Base-by-base conservation (phyloP, 805 yeast genomes). In the Sporopachydermia lactativora region DNA sequence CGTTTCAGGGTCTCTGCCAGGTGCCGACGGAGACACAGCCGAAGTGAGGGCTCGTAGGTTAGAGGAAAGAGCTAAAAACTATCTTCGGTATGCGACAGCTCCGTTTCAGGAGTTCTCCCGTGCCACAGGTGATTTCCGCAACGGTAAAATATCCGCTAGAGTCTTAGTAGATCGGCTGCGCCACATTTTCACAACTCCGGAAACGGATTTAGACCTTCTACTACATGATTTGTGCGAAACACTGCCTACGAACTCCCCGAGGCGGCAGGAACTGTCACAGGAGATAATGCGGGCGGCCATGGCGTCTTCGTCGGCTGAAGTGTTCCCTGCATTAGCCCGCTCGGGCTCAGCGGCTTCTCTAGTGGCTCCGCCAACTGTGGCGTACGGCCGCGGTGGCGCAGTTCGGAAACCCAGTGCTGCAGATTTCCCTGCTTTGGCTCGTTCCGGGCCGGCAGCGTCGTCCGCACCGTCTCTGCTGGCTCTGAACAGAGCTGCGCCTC, bases 61-160 rank as follows among this genome's bases (percentile, higher is more conserved):
- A 18, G 89, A 81, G 46, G 94, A 84, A 54, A 66, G 95, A 52
- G 95, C 95, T 1, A 77, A 79, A 53, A 86, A 81, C 55, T 82
- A 84, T 53, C 59, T 82, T 40, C 66, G 73, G 40, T 75, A 78
- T 48, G 66, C 76, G 18, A 55, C 56, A 8, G 55, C 58, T 4
- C 63, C 63, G 5, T 64, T 77, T 46, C 61, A 62, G 5, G 52
- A 60, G 40, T 85, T 84, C 54, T 53, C 59, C 17, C 55, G 59
- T 1, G 45, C 72, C 11, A 81, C 78, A 50, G 59, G 59, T 15
- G 52, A 60, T 6, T 82, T 61, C 52, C 64, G 65, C 34, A 55
- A 66, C 18, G 66, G 65, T 35, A 59, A 62, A 15, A 47, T 80
- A 1, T 55, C 67, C 4, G 77, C 79, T 0, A 46, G 53, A 3